Evolutionary conservation across 306 rosid species (phyloP).

Genomic region (Castanea crenata): DNA sequence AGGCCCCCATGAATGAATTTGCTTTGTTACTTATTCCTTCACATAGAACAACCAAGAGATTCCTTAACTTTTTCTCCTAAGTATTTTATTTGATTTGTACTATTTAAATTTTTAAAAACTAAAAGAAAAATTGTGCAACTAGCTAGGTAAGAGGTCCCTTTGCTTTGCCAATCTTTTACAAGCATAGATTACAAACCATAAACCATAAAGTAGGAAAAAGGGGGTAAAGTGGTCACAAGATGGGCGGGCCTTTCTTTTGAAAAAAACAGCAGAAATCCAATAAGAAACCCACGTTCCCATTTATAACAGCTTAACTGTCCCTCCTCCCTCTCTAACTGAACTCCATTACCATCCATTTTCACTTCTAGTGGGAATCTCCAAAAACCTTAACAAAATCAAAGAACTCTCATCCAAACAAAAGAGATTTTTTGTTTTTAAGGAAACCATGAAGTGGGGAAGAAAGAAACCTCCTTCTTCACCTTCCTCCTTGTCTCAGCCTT

Average conservation of each 20-base stretch:
- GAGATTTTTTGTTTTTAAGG: background rate
- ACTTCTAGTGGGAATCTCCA: constrained; percentile 6
- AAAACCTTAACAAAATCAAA: constrained; percentile 15
- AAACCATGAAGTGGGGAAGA: constrained; percentile 63
- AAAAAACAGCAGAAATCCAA: constrained; percentile 34
- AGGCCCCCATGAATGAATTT: too few species aligned
- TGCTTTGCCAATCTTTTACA: constrained; percentile 28
- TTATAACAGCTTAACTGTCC: constrained; percentile 53
- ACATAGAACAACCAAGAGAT: too few species aligned
- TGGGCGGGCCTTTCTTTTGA: constrained; percentile 63
- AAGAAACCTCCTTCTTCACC: constrained; percentile 50
- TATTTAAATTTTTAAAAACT: too few species aligned
- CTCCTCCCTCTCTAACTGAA: constrained; percentile 30
- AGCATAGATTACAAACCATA: constrained; percentile 13
- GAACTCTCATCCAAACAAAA: background rate
- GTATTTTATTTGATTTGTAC: too few species aligned
- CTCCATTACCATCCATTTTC: constrained; percentile 18
- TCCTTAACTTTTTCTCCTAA: too few species aligned
- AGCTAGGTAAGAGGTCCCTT: constrained; percentile 35
- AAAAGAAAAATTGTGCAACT: constrained; percentile 14
- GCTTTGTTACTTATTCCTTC: too few species aligned
- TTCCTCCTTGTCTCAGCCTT: constrained; percentile 50
- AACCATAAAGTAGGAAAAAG: constrained; percentile 42
- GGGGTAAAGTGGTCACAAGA: constrained; percentile 73
- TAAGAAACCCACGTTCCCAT: constrained; percentile 68